Evolutionary conservation across 208 protist species (phyloP).

Genomic region (Vickermania spadyakhi): DNA sequence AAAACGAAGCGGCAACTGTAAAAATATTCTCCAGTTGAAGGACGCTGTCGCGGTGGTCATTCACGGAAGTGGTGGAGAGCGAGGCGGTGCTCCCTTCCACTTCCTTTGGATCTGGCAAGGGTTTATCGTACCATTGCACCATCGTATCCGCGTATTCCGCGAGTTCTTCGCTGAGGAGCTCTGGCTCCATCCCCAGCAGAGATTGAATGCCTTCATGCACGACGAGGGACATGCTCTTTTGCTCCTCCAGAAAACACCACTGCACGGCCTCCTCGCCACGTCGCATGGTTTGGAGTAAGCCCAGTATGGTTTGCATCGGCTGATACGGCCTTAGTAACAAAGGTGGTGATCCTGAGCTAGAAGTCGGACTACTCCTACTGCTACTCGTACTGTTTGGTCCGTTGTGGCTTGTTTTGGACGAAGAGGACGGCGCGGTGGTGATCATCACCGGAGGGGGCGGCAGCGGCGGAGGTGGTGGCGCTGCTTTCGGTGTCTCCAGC

Average conservation of each 20-base stretch:
- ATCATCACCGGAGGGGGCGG: not conserved
- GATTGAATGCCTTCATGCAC: conserved; percentile 86
- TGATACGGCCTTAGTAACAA: conserved; percentile 5
- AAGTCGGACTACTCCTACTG: not conserved
- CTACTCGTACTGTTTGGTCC: not conserved
- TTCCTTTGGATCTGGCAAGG: not conserved
- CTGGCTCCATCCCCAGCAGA: conserved; percentile 75
- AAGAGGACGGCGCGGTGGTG: conserved; percentile 4
- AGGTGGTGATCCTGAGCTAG: not conserved
- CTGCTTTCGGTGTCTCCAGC: no score
- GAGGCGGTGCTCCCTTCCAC: not conserved
- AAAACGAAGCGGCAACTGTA: not conserved
- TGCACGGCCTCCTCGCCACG: conserved; percentile 37
- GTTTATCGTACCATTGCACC: conserved; percentile 19
- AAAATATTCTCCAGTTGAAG: not conserved
- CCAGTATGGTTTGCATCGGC: conserved; percentile 7
- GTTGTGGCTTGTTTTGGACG: not conserved
- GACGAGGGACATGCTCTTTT: conserved; percentile 49
- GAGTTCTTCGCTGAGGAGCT: conserved; percentile 88
- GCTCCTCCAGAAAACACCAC: conserved; percentile 35
- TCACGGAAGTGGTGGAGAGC: not conserved
- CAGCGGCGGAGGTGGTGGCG: not conserved
- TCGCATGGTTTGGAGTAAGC: conserved; percentile 79
- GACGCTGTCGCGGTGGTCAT: not conserved
- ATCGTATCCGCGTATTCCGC: conserved; percentile 86